Evolutionary conservation across 2,329 filamentous ascomycete genomes (phyloP).

Genomic region (Claviceps sp.): DNA sequence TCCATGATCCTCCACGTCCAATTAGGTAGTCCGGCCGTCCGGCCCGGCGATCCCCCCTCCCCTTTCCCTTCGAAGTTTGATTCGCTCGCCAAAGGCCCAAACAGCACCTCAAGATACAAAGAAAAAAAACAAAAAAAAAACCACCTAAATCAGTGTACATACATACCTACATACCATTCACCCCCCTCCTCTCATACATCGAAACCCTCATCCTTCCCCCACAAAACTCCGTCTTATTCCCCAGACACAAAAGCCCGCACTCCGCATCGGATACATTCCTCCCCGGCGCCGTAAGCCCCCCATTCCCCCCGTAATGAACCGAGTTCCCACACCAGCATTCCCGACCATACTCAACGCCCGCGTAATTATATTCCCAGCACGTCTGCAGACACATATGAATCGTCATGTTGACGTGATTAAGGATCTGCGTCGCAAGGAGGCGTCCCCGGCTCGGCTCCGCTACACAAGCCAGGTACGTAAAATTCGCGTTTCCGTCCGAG

Average conservation of each 20-base stretch:
- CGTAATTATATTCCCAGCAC: conserved; percentile 21
- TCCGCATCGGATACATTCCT: conserved; percentile 17
- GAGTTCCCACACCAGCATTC: conserved; percentile 26
- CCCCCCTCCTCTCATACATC: background rate
- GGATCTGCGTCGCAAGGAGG: conserved; percentile 16
- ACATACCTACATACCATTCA: background rate
- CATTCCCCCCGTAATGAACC: conserved; percentile 15
- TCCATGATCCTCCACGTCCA: no score
- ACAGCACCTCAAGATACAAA: no score
- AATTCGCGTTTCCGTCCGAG: conserved; percentile 21
- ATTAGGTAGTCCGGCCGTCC: no score
- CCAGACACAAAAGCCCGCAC: conserved; percentile 22
- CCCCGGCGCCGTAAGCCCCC: conserved; percentile 9
- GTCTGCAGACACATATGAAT: conserved; percentile 19
- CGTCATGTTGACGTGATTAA: conserved; percentile 21
- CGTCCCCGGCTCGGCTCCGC: conserved; percentile 20
- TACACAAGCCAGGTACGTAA: conserved; percentile 23
- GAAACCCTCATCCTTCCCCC: conserved; percentile 11
- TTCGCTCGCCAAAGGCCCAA: no score
- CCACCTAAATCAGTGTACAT: background rate
- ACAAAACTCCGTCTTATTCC: conserved; percentile 18
- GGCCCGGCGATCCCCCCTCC: no score
- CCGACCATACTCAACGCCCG: conserved; percentile 23
- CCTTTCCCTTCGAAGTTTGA: no score
- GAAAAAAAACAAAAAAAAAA: background rate